phyloP scores from a whole-genome alignment of 2,329 filamentous ascomycete genomes.

The Alternaria arborescens region DNA sequence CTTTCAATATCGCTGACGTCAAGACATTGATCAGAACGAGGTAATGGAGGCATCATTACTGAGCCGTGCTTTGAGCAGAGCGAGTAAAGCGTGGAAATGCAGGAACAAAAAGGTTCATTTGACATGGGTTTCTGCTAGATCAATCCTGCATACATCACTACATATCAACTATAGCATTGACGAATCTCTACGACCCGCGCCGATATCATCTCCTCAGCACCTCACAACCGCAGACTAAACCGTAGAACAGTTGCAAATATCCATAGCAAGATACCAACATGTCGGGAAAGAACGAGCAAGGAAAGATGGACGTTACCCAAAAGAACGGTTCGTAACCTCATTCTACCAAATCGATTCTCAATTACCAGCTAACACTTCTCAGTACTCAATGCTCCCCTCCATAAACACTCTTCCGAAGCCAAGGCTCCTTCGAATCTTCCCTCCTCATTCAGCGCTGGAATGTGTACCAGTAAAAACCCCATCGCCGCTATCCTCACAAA shows the following conservation, averaged over 20 bases:
- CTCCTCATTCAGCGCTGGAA: constrained; percentile 23
- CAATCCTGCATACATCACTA: background rate
- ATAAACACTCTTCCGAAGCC: constrained; percentile 28
- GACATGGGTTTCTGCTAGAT: background rate
- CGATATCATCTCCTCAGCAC: background rate
- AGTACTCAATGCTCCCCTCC: constrained; percentile 39
- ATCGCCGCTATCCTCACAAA: constrained; percentile 66
- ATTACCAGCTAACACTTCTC: background rate
- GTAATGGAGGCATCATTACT: constrained; percentile 24
- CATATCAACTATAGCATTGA: background rate
- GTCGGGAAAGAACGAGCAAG: constrained; percentile 33
- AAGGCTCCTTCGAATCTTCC: constrained; percentile 10
- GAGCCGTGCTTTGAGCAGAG: constrained; percentile 1
- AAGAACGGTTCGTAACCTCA: constrained; percentile 31
- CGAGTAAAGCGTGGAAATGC: background rate
- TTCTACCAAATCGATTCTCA: background rate
- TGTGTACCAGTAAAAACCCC: constrained; percentile 38
- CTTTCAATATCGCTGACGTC: constrained; percentile 17
- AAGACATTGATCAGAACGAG: constrained; percentile 9
- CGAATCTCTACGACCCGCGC: background rate
- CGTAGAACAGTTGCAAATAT: constrained; percentile 11
- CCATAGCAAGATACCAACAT: constrained; percentile 13
- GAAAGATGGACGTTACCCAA: constrained; percentile 36
- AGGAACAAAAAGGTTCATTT: background rate
- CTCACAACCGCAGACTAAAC: background rate